phyloP scores from a whole-genome alignment of 495 filamentous ascomycete species.

The Letharia columbiana region DNA sequence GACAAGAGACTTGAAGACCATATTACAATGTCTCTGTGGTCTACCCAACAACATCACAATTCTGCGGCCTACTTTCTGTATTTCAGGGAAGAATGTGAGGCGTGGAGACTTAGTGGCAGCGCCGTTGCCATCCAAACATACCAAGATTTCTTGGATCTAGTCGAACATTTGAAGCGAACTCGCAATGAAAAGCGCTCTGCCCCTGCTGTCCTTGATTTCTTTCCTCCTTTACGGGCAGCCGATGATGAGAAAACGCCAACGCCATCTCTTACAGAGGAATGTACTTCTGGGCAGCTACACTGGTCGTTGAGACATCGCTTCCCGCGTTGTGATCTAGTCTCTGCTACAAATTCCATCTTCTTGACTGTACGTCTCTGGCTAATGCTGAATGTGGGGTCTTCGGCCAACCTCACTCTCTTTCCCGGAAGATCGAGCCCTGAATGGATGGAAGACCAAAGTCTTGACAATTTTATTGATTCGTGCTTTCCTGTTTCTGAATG shows the following conservation, averaged over 20 bases:
- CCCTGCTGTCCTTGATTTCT: slow-evolving; percentile 4
- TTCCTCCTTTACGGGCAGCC: not conserved
- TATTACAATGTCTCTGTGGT: not conserved
- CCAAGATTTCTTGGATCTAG: slow-evolving; percentile 9
- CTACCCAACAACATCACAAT: not conserved
- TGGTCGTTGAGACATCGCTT: not conserved
- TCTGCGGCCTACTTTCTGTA: slow-evolving; percentile 6
- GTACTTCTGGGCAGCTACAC: not conserved
- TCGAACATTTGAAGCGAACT: slow-evolving; percentile 1
- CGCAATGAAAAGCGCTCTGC: not conserved
- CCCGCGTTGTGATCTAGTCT: not conserved
- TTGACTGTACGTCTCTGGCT: slow-evolving; percentile 12
- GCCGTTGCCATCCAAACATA: slow-evolving; percentile 7
- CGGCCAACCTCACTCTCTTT: not conserved
- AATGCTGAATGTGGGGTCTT: slow-evolving; percentile 10
- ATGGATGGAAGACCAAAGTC: slow-evolving; percentile 1
- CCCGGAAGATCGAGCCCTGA: slow-evolving; percentile 10
- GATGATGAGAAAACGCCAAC: not conserved
- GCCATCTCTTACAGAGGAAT: not conserved
- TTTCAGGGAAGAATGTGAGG: slow-evolving; percentile 5
- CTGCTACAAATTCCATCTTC: slow-evolving; percentile 10
- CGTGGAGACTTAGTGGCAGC: slow-evolving; percentile 6
- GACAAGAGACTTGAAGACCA: not conserved
- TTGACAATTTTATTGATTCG: not conserved
- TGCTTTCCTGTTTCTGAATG: not conserved